Conservation (phyloP, 2,329 filamentous ascomycete genomes). For the Calycina herbarum region DNA sequence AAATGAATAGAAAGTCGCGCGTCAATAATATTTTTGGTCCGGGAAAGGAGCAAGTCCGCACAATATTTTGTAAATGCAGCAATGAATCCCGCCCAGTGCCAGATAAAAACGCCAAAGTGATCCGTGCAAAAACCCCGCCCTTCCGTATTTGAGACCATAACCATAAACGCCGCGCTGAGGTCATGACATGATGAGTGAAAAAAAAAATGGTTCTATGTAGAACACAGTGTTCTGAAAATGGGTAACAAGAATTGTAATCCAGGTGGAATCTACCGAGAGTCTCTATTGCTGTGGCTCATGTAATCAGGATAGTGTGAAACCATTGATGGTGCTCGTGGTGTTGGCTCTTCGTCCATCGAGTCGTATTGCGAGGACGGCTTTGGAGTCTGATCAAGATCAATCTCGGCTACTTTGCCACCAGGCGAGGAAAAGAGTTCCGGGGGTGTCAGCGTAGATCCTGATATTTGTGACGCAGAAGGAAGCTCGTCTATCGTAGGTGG, state of each 20-base stretch:
- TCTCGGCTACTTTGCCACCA: conserved; percentile 23
- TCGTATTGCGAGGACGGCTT: conserved; percentile 27
- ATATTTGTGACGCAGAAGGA: conserved; percentile 29
- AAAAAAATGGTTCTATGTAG: conserved; percentile 14
- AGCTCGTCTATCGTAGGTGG: conserved; percentile 36
- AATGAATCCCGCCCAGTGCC: conserved; percentile 20
- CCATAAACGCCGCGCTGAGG: conserved; percentile 24
- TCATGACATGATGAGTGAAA: conserved; percentile 19
- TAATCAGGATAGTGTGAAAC: conserved; percentile 23
- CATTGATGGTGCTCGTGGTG: conserved; percentile 30
- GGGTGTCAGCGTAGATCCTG: conserved; percentile 31
- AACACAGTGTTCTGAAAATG: neutral
- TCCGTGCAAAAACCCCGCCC: conserved; percentile 9
- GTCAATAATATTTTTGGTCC: conserved; percentile 17
- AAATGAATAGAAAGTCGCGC: conserved; percentile 13
- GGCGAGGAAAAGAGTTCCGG: conserved; percentile 31
- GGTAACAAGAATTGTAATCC: neutral
- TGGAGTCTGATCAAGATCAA: conserved; percentile 35
- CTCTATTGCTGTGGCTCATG: conserved; percentile 14
- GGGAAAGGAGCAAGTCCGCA: conserved; percentile 8
- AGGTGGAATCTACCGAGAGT: conserved; percentile 2
- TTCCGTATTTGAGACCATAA: conserved; percentile 11
- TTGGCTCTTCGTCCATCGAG: conserved; percentile 32
- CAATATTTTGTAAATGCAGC: conserved; percentile 31
- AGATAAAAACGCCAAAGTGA: conserved; percentile 22